These are phyloP conservation scores for Corinectria fuckeliana DNA, from an alignment of 2,329 filamentous ascomycete species.

Conservation along the genomic window DNA sequence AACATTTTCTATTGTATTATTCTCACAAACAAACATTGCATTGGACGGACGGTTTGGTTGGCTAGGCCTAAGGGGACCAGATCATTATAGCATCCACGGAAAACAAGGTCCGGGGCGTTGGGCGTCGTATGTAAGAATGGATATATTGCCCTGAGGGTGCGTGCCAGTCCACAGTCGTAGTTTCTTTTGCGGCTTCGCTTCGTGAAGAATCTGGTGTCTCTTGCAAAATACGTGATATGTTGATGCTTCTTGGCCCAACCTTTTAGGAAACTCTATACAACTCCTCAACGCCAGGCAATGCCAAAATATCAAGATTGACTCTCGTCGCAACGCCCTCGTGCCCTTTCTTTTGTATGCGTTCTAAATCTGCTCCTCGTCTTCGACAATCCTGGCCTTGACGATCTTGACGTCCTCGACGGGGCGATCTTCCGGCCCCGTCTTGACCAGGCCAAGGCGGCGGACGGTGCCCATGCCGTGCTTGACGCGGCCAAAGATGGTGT, in stretches of 20 bases:
- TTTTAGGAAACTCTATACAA: conserved; percentile 1
- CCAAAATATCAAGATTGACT: neutral
- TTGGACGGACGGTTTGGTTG: conserved; percentile 35
- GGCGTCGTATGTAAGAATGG: conserved; percentile 38
- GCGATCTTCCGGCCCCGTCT: conserved; percentile 80
- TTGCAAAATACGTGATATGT: conserved; percentile 10
- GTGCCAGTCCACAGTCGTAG: neutral
- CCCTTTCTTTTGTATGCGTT: neutral
- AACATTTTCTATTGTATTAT: conserved; percentile 35
- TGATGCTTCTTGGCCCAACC: conserved; percentile 1
- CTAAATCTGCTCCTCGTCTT: conserved; percentile 55
- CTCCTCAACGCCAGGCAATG: conserved; percentile 17
- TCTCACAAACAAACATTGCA: conserved; percentile 34
- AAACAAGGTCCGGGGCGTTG: conserved; percentile 39
- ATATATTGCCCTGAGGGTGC: conserved; percentile 22
- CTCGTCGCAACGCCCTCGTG: conserved; percentile 6
- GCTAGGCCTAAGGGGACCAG: conserved; percentile 35
- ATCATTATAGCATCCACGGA: conserved; percentile 38
- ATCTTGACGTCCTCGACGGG: conserved; percentile 86
- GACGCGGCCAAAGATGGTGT: conserved; percentile 94
- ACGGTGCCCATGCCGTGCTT: conserved; percentile 84
- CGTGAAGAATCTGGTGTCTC: neutral
- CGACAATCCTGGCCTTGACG: conserved; percentile 72
- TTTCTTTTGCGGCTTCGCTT: neutral
- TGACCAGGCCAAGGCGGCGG: conserved; percentile 85